Base-by-base conservation (phyloP, 1,139 yeast species). In the Yamadazyma atlantica region DNA sequence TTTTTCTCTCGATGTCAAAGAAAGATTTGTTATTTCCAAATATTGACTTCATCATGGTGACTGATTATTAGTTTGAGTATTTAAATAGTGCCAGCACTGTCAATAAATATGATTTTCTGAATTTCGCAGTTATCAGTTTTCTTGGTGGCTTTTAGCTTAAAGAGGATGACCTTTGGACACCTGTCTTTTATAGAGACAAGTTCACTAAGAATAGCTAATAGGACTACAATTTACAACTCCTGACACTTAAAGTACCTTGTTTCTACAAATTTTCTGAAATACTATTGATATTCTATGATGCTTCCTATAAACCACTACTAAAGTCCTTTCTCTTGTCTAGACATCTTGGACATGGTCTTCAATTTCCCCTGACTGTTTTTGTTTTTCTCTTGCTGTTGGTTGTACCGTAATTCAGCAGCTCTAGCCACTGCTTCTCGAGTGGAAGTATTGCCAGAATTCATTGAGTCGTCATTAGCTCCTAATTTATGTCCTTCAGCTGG, bases 401-500 rank as follows among this genome's bases (percentile, higher is more conserved):
- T 45, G 43, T 46, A 60, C 29, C 73, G 48, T 32, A 50, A 51
- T 39, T 66, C 66, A 2, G 74, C 73, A 3, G 72, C 72, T 28
- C 46, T 46, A 5, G 71, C 73, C 4, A 59, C 70, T 1, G 71
- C 70, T 16, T 52, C 58, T 40, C 47, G 53, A 12, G 49, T 38
- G 19, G 27, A 18, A 7, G 30, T 14, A 28, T 28, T 11, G 5
- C 24, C 32, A 7, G 40, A 24, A 11, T 36, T 40, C 10, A 26
- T 22, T 5, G 21, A 18, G 17, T 33, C 27, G 4, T 33, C 29
- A 5, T 18, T 32, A n/a, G 29, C 27, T 30, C 33, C 38, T 16
- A 26, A 33, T 16, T 26, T 29, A 12, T 29, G 37, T 3, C 40
- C 41, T 7, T 21, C 27, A 14, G n/a, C n/a, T n/a, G n/a, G n/a